Base-by-base conservation (phyloP, 2,329 filamentous ascomycete genomes). In the Zalaria sp. region DNA sequence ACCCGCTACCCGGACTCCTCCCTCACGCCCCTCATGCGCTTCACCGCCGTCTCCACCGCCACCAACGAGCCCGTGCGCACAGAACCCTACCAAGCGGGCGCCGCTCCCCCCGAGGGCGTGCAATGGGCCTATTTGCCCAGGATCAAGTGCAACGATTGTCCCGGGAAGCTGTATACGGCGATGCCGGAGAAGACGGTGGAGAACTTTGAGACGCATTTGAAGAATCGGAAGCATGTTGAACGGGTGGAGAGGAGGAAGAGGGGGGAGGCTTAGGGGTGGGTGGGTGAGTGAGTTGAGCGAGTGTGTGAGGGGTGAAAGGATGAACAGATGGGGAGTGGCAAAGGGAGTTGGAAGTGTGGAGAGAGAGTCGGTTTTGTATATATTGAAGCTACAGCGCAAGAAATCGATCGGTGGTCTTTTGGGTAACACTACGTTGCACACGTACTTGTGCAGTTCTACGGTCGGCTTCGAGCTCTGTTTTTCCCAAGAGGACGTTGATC, bases 191-290 rank as follows among this genome's bases (percentile, higher is more conserved):
- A 75, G 58, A 87, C 86, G 2, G 83, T 89, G 4, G 80, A 80
- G 37, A 93, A 94, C 56, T 98, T 98, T 48, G 85, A 94, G 62
- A 78, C 93, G 1, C 91, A 98, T 64, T 68, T 96, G 38, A 84
- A 81, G 61, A 95, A 94, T 61, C 76, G 83, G 35, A 69, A 73
- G 40, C 91, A 98, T 43, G 42, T 48, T 39, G 48, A 48, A 25
- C 43, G 39, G 38, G 53, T 54, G 27, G 46, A 49, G 40, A 46
- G 49, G 41, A 42, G 50, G 40, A 37, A 45, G 39, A 35, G 38
- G 34, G 31, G 37, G 18, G 18, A 18, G 18, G 18, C 18, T 18
- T 18, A 18, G 18, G 18, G 18, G 18, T 18, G 18, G 18, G 18
- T 18, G 18, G 18, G 18, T 18, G 18, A 18, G 18, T 18, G 18